Evolutionary conservation across 139 green algal species (phyloP), one percentile per base, ranked within the genome.

Genomic region (Pleodorina starrii): DNA sequence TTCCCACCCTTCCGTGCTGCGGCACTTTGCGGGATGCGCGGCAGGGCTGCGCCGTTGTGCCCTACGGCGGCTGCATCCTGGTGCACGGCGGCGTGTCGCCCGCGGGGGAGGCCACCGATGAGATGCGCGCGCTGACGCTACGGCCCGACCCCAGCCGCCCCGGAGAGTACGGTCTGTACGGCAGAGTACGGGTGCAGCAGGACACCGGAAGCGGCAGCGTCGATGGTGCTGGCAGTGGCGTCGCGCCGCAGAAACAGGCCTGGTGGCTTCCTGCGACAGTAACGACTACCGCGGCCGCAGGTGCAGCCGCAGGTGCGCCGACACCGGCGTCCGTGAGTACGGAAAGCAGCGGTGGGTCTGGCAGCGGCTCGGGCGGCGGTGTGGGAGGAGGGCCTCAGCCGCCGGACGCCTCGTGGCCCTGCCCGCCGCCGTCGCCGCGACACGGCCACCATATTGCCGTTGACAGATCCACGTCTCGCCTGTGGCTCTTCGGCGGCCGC

Each of bases 401-500:
- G n/a, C n/a, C n/a, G n/a, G n/a, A n/a, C 4, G 35, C 77, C 25
- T 72, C 77, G 21, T 35, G 14, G 77, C 79, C 79, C 10, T 86
- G 79, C 59, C 32, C 48, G 40, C 81, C 81, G 60, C 81, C 81
- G 19, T 48, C 43, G 3, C 29, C 60, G 0, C 42, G 81, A 29
- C 5, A 66, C 40, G 60, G 42, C 5, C 81, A 87, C 60, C 60
- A 77, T 27, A 42, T 87, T 40, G 81, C 60, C 25, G 81, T 87
- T 35, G 81, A 87, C 35, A 5, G 16, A 16, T 29, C 5, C 27
- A 46, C 17, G 5, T 36, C 40, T 25, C 42, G 81, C 42, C 60
- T 87, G 81, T 87, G 60, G 81, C 5, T 87, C 40, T 77, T 50
- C 21, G 81, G 81, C 42, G 81, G 81, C 6, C 46, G 74, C n/a